phyloP scores from a whole-genome alignment of 1,139 yeast species.

The Saccharomyces hybrid region DNA sequence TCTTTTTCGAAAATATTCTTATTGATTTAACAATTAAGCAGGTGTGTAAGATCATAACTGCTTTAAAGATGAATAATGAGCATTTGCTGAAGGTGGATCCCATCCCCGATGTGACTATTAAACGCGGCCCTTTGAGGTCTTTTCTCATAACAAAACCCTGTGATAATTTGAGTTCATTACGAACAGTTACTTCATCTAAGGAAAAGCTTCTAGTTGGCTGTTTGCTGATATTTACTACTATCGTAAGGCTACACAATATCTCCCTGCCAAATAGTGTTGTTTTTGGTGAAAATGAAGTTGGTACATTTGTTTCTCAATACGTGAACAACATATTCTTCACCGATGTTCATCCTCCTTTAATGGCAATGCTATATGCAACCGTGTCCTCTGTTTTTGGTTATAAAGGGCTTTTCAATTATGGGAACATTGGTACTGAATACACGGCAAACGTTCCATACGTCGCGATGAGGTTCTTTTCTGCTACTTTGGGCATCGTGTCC shows the following conservation, averaged over 20 bases:
- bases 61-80: neutral
- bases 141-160: conserved; percentile 39
- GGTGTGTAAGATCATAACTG: neutral
- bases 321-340: conserved; percentile 64
- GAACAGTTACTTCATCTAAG: conserved; percentile 29
- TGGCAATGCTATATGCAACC: conserved; percentile 76
- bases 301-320: conserved; percentile 68
- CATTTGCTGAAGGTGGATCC: neutral
- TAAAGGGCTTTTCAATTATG: conserved; percentile 65
- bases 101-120: conserved; percentile 32
- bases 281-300: conserved; percentile 82
- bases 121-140: conserved; percentile 37
- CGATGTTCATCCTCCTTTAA: conserved; percentile 92
- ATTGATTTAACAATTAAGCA: neutral
- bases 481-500: conserved; percentile 72
- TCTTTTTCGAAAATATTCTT: neutral
- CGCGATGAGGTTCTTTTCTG: conserved; percentile 79
- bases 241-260: conserved; percentile 54
- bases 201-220: conserved; percentile 40
- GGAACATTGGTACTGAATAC: conserved; percentile 54
- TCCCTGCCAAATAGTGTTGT: conserved; percentile 72
- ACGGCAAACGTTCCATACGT: conserved; percentile 61
- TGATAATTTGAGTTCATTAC: conserved; percentile 31
- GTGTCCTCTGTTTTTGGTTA: conserved; percentile 65
- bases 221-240: conserved; percentile 45